Evolutionary conservation across 2,329 filamentous ascomycete genomes (phyloP).

Genomic region (Colletotrichum shisoi): DNA sequence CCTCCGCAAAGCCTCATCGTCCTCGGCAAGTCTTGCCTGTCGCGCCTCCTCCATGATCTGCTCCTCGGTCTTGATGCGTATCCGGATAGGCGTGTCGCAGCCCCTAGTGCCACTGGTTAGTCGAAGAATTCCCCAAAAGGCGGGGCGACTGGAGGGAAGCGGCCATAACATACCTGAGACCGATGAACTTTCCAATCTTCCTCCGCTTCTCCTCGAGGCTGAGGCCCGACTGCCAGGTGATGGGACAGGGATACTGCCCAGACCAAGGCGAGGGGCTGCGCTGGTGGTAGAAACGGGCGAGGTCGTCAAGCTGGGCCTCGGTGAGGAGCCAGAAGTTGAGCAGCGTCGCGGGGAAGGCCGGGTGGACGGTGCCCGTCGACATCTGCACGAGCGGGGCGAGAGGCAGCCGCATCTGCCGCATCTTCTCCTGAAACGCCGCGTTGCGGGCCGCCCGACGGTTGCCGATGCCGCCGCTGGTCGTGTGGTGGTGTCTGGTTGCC

Average conservation of each 20-base stretch:
- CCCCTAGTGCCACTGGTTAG: conserved; percentile 22
- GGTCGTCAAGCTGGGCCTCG: conserved; percentile 71
- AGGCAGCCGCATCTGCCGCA: conserved; percentile 70
- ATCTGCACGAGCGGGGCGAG: conserved; percentile 73
- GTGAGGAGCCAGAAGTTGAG: conserved; percentile 79
- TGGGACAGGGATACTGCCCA: conserved; percentile 70
- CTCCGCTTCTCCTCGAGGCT: conserved; percentile 72
- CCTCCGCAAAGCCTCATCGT: conserved; percentile 58
- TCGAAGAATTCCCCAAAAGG: conserved; percentile 5
- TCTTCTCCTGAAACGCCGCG: conserved; percentile 65
- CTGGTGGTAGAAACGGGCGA: conserved; percentile 79
- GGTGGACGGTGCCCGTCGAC: conserved; percentile 68
- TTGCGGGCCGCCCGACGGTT: conserved; percentile 53
- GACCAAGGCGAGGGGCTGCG: conserved; percentile 64
- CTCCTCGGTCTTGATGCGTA: conserved; percentile 54
- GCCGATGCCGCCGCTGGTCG: conserved; percentile 44
- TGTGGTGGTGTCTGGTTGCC: conserved; percentile 37
- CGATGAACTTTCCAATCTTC: conserved; percentile 77
- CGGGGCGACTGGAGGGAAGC: conserved; percentile 41
- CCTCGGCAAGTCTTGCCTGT: conserved; percentile 50
- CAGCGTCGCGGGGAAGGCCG: conserved; percentile 70
- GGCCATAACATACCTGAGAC: conserved; percentile 64
- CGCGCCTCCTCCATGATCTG: conserved; percentile 58
- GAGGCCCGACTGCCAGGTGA: conserved; percentile 66
- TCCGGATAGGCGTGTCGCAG: conserved; percentile 38